A percentile compares a stretch with the other conserved stretches of the same genome.
These are phyloP conservation scores for Lentinus brumalis DNA, from an alignment of 768 basidiomycete species.

Conservation along the genomic window DNA sequence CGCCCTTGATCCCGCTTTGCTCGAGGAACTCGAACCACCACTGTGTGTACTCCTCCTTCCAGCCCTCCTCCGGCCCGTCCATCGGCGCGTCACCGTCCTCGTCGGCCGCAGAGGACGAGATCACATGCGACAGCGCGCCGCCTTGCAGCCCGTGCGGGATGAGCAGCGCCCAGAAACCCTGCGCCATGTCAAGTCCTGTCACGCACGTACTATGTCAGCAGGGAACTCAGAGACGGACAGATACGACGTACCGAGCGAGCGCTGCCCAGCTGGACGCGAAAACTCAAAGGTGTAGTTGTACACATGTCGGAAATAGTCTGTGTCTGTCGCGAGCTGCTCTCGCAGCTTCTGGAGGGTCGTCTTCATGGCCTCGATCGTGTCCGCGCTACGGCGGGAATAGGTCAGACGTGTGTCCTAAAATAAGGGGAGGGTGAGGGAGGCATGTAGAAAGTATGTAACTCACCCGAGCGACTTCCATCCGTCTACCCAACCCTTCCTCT, in stretches of 20 bases:
- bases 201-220: background rate
- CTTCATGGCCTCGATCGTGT: slow-evolving; percentile 66
- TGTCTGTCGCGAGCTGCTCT: slow-evolving; percentile 61
- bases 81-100: slow-evolving; percentile 45
- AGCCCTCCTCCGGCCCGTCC: slow-evolving; percentile 53
- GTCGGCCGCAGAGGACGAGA: slow-evolving; percentile 39
- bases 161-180: slow-evolving; percentile 78
- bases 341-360: slow-evolving; percentile 54
- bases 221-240: background rate
- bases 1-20: slow-evolving; percentile 66
- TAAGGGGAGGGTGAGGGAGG: background rate
- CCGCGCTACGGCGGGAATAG: slow-evolving; percentile 47
- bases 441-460: slow-evolving; percentile 26
- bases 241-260: slow-evolving; percentile 65
- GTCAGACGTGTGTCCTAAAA: background rate
- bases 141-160: slow-evolving; percentile 70
- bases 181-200: slow-evolving; percentile 68
- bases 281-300: slow-evolving; percentile 85
- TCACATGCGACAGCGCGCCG: slow-evolving; percentile 57
- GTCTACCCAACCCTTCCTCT: slow-evolving; percentile 69
- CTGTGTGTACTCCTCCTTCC: slow-evolving; percentile 60
- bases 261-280: slow-evolving; percentile 71
- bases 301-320: slow-evolving; percentile 72
- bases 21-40: slow-evolving; percentile 83
- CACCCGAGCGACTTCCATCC: slow-evolving; percentile 80